Evolutionary conservation across 306 rosid species (phyloP), one percentile per base, ranked within the genome.

Genomic region (Vigna trinervia): DNA sequence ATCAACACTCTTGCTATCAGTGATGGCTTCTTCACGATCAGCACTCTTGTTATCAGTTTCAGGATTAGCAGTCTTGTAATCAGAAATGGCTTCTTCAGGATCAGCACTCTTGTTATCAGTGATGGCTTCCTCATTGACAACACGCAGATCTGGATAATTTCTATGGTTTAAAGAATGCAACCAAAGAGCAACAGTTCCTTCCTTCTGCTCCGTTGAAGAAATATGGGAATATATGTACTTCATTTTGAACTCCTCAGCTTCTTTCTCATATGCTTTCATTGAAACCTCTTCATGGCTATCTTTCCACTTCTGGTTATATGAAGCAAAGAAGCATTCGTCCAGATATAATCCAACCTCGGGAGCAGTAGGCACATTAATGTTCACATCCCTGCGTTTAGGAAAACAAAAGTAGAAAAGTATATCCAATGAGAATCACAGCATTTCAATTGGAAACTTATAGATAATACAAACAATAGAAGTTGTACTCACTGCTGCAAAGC

Each of bases 341-440:
- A 92, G 86, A 87, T 83, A 94, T 66, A 94, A 87, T 28, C 98
- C 98, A 80, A 90, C 92, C 84, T 94, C 98, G n/a, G 98, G 97
- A 26, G 97, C 98, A 20, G 96, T 94, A 48, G 98, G 98, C 81
- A 94, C 95, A 71, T 85, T 94, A 39, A 94, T 80, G 82, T 85
- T 87, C 17, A 90, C 86, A 64, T 92, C 97, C 90, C 97, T 92
- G 72, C 51, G 80, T 60, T 72, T 80, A 4, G 30, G 64, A 23
- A 20, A 32, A 69, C 26, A 51, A 43, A 54, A 28, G 75, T 13
- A 32, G 14, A 32, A 72, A 52, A 58, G 1, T 11, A 23, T 13
- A 48, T 71, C 30, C 50, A 77, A 71, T 50, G 78, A 58, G 76
- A 77, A 79, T 32, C 72, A 13, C 12, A 8, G 64, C 26, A 54